A percentile compares a stretch with the other conserved stretches of the same genome.
phyloP scores from a whole-genome alignment of 106 monocot species.

The Apostasia shenzhenica region DNA sequence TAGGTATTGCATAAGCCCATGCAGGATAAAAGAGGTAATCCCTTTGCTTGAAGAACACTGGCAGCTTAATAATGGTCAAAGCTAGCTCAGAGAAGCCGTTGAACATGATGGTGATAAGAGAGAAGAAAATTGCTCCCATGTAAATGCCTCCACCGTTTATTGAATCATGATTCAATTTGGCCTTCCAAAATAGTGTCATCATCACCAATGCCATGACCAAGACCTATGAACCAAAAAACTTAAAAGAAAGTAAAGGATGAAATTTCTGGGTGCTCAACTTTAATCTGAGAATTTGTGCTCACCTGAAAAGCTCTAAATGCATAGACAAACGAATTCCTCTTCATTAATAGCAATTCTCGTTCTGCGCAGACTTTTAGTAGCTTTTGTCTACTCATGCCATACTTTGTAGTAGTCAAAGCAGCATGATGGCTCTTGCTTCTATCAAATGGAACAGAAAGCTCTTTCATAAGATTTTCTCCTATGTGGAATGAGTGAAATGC shows the following conservation, averaged over 20 bases:
- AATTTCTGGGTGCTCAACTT: too few relatives aligned
- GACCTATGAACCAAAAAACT: slow-evolving; percentile 22
- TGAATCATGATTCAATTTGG: slow-evolving; percentile 26
- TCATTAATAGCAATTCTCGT: slow-evolving; percentile 27
- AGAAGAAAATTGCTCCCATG: slow-evolving; percentile 55
- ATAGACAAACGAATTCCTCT: slow-evolving; percentile 36
- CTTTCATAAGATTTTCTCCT: slow-evolving; percentile 8
- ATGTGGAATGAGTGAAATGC: slow-evolving; percentile 24
- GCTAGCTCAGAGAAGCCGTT: slow-evolving; percentile 44
- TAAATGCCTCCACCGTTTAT: slow-evolving; percentile 28
- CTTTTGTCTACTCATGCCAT: slow-evolving; percentile 17
- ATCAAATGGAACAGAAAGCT: slow-evolving; percentile 24
- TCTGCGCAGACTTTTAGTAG: slow-evolving; percentile 24
- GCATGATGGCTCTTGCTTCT: slow-evolving; percentile 26
- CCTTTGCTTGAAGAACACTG: slow-evolving; percentile 65
- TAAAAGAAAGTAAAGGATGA: background rate
- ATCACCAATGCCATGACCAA: slow-evolving; percentile 21
- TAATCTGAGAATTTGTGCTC: background rate
- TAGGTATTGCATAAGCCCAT: slow-evolving; percentile 53
- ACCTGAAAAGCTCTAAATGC: slow-evolving; percentile 25
- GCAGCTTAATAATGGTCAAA: slow-evolving; percentile 45
- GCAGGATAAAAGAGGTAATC: slow-evolving; percentile 58
- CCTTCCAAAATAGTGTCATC: slow-evolving; percentile 58
- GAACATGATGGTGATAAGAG: slow-evolving; percentile 28
- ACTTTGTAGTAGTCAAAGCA: slow-evolving; percentile 25